These are phyloP conservation scores for Colletotrichum camelliae DNA, from an alignment of 2,329 filamentous ascomycete species.

Conservation along the genomic window DNA sequence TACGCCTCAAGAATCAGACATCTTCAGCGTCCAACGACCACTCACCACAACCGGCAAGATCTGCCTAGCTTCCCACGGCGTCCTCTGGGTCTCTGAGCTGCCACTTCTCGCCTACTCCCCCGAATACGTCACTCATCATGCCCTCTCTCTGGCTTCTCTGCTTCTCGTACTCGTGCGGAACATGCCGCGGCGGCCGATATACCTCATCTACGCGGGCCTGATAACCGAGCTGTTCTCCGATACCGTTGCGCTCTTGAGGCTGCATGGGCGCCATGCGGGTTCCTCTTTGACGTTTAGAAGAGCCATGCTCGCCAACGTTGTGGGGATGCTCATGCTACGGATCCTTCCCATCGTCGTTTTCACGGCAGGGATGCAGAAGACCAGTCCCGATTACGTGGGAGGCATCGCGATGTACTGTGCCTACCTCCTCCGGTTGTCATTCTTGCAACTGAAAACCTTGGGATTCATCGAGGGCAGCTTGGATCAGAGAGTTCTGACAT, in stretches of 20 bases:
- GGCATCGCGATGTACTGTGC: not conserved
- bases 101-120: conserved; percentile 11
- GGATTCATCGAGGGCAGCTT: not conserved
- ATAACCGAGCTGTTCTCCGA: conserved; percentile 18
- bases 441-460: not conserved
- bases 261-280: not conserved
- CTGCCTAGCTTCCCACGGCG: conserved; percentile 10
- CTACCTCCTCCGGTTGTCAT: not conserved
- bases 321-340: not conserved
- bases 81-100: conserved; percentile 22
- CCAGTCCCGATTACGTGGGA: not conserved
- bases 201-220: conserved; percentile 17
- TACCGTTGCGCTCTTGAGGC: not conserved
- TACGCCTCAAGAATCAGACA: not conserved
- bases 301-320: not conserved
- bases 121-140: conserved; percentile 19
- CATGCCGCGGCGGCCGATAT: not conserved
- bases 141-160: conserved; percentile 12
- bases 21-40: not conserved
- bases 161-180: not conserved
- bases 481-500: not conserved
- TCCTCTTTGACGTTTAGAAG: not conserved
- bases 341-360: not conserved
- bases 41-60: not conserved
- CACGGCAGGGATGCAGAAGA: not conserved